phyloP scores from a whole-genome alignment of 768 basidiomycete species.

The Termitomyces sp. region DNA sequence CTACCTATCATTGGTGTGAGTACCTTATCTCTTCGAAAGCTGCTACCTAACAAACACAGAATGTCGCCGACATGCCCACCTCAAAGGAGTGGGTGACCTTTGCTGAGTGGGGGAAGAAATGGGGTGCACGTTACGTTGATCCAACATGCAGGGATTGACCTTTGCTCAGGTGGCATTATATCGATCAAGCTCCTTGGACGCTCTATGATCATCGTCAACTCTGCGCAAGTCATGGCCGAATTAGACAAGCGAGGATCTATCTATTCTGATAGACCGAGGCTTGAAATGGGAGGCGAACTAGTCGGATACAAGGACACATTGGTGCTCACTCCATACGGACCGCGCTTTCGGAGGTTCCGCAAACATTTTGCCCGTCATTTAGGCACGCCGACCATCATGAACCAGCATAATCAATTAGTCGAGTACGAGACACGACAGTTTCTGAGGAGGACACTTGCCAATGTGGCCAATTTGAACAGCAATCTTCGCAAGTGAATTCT shows the following conservation, averaged over 20 bases:
- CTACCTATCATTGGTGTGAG: conserved; percentile 15
- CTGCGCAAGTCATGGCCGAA: conserved; percentile 35
- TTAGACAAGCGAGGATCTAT: conserved; percentile 42
- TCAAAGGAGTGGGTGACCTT: conserved; percentile 43
- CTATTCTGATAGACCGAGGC: conserved; percentile 43
- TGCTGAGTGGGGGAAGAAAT: conserved; percentile 48
- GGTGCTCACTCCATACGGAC: conserved; percentile 39
- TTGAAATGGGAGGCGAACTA: conserved; percentile 48
- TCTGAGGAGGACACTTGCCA: conserved; percentile 28
- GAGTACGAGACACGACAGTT: conserved; percentile 31
- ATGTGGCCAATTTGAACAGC: conserved; percentile 24
- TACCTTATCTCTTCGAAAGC: background rate
- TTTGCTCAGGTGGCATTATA: conserved; percentile 29
- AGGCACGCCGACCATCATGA: conserved; percentile 27
- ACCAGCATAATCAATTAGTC: conserved; percentile 26
- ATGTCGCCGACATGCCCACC: conserved; percentile 41
- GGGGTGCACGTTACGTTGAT: conserved; percentile 27
- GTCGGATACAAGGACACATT: conserved; percentile 42
- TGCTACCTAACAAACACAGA: conserved; percentile 23
- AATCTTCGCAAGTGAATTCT: conserved; percentile 39
- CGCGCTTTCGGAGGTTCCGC: conserved; percentile 38
- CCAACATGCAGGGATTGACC: background rate
- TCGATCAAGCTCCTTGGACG: conserved; percentile 39
- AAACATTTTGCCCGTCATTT: conserved; percentile 38
- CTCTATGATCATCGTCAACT: conserved; percentile 45